A percentile compares a stretch with the other conserved stretches of the same genome.
Evolutionary conservation across 2,329 filamentous ascomycete genomes (phyloP).

Genomic region (Fusarium sp.): DNA sequence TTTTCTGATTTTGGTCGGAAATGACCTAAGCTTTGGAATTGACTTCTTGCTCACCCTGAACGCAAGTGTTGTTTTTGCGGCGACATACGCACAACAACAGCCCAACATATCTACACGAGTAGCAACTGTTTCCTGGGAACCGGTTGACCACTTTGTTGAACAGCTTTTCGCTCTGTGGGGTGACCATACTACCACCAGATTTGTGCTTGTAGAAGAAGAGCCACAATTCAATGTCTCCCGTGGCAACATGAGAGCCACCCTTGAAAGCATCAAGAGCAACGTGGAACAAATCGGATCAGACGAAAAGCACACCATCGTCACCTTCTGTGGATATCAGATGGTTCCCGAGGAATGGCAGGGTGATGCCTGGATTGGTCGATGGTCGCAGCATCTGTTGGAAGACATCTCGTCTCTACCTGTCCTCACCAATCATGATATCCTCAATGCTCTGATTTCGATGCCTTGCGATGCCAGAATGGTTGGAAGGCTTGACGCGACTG

Average conservation of each 20-base stretch:
- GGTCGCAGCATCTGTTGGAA: background rate
- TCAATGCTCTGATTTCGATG: background rate
- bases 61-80: background rate
- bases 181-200: too few species aligned
- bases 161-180: background rate
- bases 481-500: too few species aligned
- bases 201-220: too few species aligned
- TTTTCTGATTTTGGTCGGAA: background rate
- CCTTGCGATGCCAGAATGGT: too few species aligned
- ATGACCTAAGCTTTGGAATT: background rate
- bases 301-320: background rate
- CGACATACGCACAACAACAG: background rate
- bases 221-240: background rate
- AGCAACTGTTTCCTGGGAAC: background rate
- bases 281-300: background rate
- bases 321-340: background rate
- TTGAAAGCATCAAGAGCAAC: background rate
- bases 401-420: background rate
- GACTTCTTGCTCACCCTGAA: background rate
- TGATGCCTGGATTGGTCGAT: background rate
- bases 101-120: background rate
- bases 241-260: background rate
- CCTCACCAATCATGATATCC: background rate
- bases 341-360: background rate
- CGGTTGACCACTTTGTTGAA: background rate